Conservation (phyloP, 2,329 filamentous ascomycete genomes). For the Fonsecaea nubica region DNA sequence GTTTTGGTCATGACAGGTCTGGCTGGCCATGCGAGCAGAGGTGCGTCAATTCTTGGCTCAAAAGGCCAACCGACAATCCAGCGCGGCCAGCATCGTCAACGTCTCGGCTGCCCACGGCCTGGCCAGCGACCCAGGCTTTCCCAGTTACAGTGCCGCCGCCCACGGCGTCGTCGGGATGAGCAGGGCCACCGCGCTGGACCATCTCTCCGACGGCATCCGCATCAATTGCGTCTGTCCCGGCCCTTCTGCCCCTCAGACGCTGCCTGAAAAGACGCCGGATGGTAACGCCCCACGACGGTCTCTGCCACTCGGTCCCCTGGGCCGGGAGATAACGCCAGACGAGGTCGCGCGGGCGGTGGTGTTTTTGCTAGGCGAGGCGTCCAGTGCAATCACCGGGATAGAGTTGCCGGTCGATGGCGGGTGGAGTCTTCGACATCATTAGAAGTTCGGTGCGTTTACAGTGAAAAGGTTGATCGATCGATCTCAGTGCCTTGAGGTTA, state of each 20-base stretch:
- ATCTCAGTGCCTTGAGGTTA: too few species aligned
- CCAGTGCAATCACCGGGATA: conserved; percentile 43
- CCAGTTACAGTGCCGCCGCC: conserved; percentile 23
- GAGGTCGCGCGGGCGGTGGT: conserved; percentile 44
- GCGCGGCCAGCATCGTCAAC: conserved; percentile 58
- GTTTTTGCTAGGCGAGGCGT: conserved; percentile 41
- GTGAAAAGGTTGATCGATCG: too few species aligned
- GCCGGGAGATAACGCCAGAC: conserved; percentile 41
- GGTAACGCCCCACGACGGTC: conserved; percentile 10
- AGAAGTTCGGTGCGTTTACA: too few species aligned
- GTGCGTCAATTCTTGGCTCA: conserved; percentile 50
- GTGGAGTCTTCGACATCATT: conserved; percentile 7
- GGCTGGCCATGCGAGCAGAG: conserved; percentile 63
- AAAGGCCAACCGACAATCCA: conserved; percentile 60
- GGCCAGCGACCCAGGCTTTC: conserved; percentile 42
- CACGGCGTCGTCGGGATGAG: conserved; percentile 49
- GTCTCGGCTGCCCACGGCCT: conserved; percentile 60
- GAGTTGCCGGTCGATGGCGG: conserved; percentile 40
- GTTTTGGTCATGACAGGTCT: conserved; percentile 59
- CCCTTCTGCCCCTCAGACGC: conserved; percentile 47
- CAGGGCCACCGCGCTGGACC: conserved; percentile 60
- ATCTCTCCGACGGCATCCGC: conserved; percentile 53
- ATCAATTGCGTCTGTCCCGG: conserved; percentile 55
- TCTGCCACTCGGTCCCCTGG: conserved; percentile 23
- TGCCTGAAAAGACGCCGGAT: background rate